A percentile compares a stretch with the other conserved stretches of the same genome.
Evolutionary conservation across 768 basidiomycete species (phyloP).

Genomic region (Kockovaella imperatae): DNA sequence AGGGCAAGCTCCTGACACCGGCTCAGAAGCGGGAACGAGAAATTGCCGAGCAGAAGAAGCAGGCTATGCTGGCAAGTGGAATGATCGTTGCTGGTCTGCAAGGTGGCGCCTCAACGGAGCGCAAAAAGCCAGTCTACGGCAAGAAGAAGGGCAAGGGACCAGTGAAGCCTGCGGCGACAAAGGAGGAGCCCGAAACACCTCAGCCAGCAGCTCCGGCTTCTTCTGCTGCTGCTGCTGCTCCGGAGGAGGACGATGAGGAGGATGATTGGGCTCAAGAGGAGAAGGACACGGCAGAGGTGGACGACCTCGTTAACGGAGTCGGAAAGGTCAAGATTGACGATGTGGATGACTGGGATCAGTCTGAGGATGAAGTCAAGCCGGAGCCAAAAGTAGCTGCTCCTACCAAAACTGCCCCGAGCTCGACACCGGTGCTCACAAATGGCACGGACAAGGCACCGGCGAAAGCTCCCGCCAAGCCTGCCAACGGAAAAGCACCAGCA

Average conservation of each 20-base stretch:
- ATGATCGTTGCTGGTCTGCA: slow-evolving; percentile 82
- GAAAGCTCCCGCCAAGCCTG: slow-evolving; percentile 21
- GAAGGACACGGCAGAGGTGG: slow-evolving; percentile 40
- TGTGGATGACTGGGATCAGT: slow-evolving; percentile 45
- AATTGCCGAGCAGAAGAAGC: slow-evolving; percentile 76
- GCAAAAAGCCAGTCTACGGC: slow-evolving; percentile 67
- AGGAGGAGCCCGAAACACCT: slow-evolving; percentile 11
- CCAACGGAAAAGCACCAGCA: slow-evolving; percentile 36
- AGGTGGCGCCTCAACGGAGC: slow-evolving; percentile 41
- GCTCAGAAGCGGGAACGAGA: slow-evolving; percentile 92
- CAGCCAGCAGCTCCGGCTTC: slow-evolving; percentile 6
- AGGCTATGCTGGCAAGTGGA: slow-evolving; percentile 82
- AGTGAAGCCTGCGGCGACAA: slow-evolving; percentile 34
- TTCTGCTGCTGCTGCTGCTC: slow-evolving; percentile 14
- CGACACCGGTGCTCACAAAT: no score
- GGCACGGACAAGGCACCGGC: slow-evolving; percentile 18
- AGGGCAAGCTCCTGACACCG: slow-evolving; percentile 89
- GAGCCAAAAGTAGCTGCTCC: slow-evolving; percentile 18
- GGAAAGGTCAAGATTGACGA: slow-evolving; percentile 39
- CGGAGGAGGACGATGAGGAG: slow-evolving; percentile 43
- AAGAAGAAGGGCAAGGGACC: slow-evolving; percentile 55
- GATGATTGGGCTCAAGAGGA: slow-evolving; percentile 50
- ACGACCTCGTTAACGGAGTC: slow-evolving; percentile 38
- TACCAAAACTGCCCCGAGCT: slow-evolving; percentile 20
- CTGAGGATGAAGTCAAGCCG: slow-evolving; percentile 30